Base-by-base conservation (phyloP, 2,329 filamentous ascomycete genomes). In the Chalaropsis ovoidea region DNA sequence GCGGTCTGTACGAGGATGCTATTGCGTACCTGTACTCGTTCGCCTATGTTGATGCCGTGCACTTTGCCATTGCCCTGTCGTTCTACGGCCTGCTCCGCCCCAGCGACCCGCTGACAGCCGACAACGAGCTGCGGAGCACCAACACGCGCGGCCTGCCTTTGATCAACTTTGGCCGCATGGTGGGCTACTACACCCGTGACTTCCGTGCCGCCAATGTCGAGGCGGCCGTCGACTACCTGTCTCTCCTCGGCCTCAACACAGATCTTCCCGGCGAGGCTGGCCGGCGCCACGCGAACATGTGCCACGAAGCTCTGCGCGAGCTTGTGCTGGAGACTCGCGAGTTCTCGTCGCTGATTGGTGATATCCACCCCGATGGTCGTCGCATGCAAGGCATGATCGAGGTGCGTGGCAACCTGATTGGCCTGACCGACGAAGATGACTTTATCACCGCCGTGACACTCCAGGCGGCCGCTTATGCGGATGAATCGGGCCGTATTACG, bases 261-360 rank as follows among this genome's bases (percentile, higher is more conserved):
- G 93, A 96, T 74, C 79, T 95, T 54, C 83, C 81, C 31, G 88
- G 87, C 22, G 83, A 89, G 66, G 80, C 86, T 5, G 91, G 90
- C 66, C 85, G 83, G 68, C 86, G 87, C 54, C 93, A 96, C 73
- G 83, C 86, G 64, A 84, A 83, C 61, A 83, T 96, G 45, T 97
- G 93, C 75, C 90, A 96, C 75, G 90, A 96, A 75, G 93, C 91
- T 6, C 80, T 99, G 66, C 89, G 92, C 43, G 94, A 97, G 75
- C 85, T 97, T 65, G 91, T 96, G 31, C 81, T 99, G n/a, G 94
- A 99, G 77, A 96, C 92, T 22, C 86, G 93, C 70, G 94, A 99
- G 73, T 99, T 97, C 75, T 93, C 92, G 72, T 89, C 90, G 72
- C 80, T 99, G 15, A 85, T 99, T 61, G 94, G 95, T 64, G 95